phyloP scores from a whole-genome alignment of 2,329 filamentous ascomycete genomes.

The Colletotrichum sp. region DNA sequence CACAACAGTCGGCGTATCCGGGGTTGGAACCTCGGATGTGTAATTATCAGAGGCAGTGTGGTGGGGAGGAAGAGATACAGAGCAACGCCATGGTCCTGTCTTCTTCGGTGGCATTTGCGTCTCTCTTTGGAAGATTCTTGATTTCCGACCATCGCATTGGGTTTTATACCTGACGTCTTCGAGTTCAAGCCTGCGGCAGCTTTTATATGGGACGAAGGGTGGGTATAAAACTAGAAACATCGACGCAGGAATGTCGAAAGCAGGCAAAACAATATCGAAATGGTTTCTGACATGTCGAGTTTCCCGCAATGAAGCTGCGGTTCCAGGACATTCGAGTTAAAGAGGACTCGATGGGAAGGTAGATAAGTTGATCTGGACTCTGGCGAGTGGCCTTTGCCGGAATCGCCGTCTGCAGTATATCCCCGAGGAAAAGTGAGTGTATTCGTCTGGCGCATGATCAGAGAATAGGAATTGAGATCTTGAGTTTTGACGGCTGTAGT shows the following conservation, averaged over 20 bases:
- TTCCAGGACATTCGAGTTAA: background rate
- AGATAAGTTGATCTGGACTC: fast-evolving
- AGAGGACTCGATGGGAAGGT: fast-evolving
- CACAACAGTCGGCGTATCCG: background rate
- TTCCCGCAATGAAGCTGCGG: background rate
- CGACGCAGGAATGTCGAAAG: fast-evolving
- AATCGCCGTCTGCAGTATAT: background rate
- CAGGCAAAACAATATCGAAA: background rate
- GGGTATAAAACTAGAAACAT: fast-evolving
- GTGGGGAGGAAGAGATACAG: background rate
- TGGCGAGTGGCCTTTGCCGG: background rate
- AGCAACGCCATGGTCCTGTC: background rate
- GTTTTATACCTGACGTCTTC: fast-evolving
- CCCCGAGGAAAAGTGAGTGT: too few relatives aligned
- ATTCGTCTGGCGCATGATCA: too few relatives aligned
- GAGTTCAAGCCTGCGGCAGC: fast-evolving
- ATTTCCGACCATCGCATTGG: background rate
- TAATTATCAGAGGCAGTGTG: background rate
- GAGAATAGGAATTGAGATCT: too few relatives aligned
- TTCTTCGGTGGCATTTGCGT: background rate
- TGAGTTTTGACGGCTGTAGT: too few relatives aligned
- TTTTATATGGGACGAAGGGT: fast-evolving
- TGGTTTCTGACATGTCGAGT: too few relatives aligned
- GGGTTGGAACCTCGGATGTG: background rate
- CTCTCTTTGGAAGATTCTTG: background rate